Conservation (phyloP, 495 filamentous ascomycete species). For the Xylaria longipes region DNA sequence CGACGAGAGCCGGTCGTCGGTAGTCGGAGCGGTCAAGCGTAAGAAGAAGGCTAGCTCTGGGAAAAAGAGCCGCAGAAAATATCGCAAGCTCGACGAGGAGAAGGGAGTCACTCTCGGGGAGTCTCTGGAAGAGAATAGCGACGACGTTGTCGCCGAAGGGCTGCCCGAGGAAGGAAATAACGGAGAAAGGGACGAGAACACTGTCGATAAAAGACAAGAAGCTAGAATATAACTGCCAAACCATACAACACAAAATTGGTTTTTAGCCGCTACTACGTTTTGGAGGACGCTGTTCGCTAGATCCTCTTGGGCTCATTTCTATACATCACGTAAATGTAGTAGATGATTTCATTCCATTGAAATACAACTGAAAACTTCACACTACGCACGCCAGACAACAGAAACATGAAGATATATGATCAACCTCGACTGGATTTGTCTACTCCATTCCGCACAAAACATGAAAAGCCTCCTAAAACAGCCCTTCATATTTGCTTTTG, state of each 20-base stretch:
- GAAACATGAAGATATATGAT: conserved; percentile 52
- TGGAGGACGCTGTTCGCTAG: neutral
- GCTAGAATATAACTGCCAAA: neutral
- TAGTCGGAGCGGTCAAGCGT: conserved; percentile 50
- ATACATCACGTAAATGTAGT: neutral
- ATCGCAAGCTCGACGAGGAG: conserved; percentile 54
- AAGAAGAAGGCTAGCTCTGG: conserved; percentile 55
- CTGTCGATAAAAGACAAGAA: conserved; percentile 13
- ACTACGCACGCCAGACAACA: conserved; percentile 38
- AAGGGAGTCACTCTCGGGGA: conserved; percentile 30
- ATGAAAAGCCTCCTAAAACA: conserved; percentile 51
- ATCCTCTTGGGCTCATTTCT: neutral
- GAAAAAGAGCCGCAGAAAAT: conserved; percentile 59
- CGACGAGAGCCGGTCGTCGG: conserved; percentile 49
- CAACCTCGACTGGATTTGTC: conserved; percentile 55
- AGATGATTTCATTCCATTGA: conserved; percentile 5
- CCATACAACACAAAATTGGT: neutral
- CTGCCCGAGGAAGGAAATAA: conserved; percentile 23
- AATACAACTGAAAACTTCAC: conserved; percentile 30
- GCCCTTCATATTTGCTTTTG: conserved; percentile 48
- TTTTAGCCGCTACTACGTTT: neutral
- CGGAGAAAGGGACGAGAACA: conserved; percentile 17
- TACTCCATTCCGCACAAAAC: conserved; percentile 46
- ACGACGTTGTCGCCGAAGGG: conserved; percentile 20
- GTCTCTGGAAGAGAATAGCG: conserved; percentile 21